Evolutionary conservation across 2,329 filamentous ascomycete genomes (phyloP).

Genomic region (Monosporascus sp.): DNA sequence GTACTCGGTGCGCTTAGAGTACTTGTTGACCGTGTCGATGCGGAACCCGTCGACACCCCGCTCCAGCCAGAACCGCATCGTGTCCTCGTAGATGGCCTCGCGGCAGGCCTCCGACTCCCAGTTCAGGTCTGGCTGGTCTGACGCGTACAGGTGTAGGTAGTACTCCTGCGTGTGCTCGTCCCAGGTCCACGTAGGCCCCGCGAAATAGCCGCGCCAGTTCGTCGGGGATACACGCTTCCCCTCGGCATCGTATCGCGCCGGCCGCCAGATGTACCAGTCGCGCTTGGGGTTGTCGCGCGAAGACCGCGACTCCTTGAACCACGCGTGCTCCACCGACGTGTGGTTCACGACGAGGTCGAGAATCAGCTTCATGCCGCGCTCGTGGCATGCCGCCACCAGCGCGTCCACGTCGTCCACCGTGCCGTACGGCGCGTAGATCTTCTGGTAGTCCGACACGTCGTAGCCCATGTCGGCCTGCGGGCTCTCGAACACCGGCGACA

Average conservation of each 20-base stretch:
- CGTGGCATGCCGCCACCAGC: conserved; percentile 54
- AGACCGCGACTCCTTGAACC: conserved; percentile 51
- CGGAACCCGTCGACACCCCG: conserved; percentile 61
- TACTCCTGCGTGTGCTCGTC: conserved; percentile 47
- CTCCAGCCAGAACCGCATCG: conserved; percentile 70
- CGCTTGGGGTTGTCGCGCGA: conserved; percentile 46
- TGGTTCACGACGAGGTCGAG: conserved; percentile 72
- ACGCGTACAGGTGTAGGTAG: conserved; percentile 58
- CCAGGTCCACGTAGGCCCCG: conserved; percentile 45
- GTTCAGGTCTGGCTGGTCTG: conserved; percentile 70
- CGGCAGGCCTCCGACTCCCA: conserved; percentile 66
- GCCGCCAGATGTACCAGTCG: conserved; percentile 63
- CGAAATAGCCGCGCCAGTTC: conserved; percentile 47
- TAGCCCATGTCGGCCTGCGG: conserved; percentile 68
- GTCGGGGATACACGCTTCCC: conserved; percentile 54
- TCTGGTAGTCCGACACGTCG: conserved; percentile 65
- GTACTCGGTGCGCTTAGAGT: conserved; percentile 54
- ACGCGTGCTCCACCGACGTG: conserved; percentile 49
- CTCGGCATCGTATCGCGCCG: conserved; percentile 44
- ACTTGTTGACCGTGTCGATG: conserved; percentile 64
- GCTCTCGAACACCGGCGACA: conserved; percentile 45
- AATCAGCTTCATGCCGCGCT: conserved; percentile 58
- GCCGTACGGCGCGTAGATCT: conserved; percentile 61
- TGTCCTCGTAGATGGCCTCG: conserved; percentile 58
- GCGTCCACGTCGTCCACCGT: conserved; percentile 60